A percentile compares a stretch with the other conserved stretches of the same genome.
Evolutionary conservation across 257 asterid species (phyloP).

Genomic region (Cinchona pubescens): DNA sequence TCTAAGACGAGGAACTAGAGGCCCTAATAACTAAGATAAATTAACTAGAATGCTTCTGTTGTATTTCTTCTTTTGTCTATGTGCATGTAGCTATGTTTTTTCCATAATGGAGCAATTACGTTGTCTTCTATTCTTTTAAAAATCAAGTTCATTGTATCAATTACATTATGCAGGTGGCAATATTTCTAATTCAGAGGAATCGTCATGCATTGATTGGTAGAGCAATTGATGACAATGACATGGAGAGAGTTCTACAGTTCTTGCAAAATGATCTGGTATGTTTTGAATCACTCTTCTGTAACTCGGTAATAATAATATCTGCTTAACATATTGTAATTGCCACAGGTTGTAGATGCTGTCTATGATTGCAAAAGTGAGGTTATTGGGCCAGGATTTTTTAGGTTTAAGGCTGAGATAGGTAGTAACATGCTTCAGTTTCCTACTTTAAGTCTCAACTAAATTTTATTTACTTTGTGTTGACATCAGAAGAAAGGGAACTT

Average conservation of each 20-base stretch:
- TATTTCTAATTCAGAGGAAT: constrained; percentile 95
- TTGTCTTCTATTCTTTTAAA: not conserved
- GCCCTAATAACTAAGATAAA: too few relatives aligned
- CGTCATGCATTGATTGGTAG: constrained; percentile 96
- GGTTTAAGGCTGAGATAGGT: constrained; percentile 99
- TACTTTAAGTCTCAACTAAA: not conserved
- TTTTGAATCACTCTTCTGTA: constrained; percentile 16
- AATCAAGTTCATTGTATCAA: constrained; percentile 19
- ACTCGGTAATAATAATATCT: constrained; percentile 11
- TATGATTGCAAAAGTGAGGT: constrained; percentile 99
- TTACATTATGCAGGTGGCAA: constrained; percentile 64
- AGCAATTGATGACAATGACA: constrained; percentile 89
- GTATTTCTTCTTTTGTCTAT: not conserved
- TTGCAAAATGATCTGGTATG: constrained; percentile 81
- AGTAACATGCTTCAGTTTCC: constrained; percentile 11
- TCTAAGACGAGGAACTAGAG: not conserved
- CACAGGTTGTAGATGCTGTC: constrained; percentile 85
- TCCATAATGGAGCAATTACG: not conserved
- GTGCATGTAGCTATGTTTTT: not conserved
- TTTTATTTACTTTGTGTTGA: not conserved
- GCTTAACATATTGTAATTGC: constrained; percentile 21
- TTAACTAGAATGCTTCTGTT: not conserved
- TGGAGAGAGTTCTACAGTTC: constrained; percentile 79
- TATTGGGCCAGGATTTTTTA: constrained; percentile 96
- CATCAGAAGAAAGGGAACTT: not conserved